Percentiles rank a stretch among this genome's conserved stretches.
phyloP scores from a whole-genome alignment of 192 early-diverging fungal genomes.

The Linnemannia exigua region DNA sequence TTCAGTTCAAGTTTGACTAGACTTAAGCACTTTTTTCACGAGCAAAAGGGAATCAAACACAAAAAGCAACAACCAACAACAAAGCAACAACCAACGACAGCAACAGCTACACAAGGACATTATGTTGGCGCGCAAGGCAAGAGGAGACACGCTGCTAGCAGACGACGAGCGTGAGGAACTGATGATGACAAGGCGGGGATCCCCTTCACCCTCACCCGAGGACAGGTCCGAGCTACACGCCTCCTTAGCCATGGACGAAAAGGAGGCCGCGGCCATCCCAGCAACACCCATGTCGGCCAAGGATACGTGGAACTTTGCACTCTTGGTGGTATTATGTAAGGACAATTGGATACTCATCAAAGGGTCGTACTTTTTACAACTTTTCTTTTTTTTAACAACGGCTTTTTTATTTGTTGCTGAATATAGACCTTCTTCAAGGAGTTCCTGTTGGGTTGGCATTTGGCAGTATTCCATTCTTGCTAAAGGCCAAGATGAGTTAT shows the following conservation, averaged over 20 bases:
- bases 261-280: background rate
- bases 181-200: constrained; percentile 46
- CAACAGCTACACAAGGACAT: background rate
- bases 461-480: constrained; percentile 93
- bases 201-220: constrained; percentile 33
- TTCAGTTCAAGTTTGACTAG: too few relatives aligned
- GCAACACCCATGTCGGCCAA: constrained; percentile 27
- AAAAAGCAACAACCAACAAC: background rate
- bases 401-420: background rate
- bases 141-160: constrained; percentile 26
- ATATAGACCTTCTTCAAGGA: constrained; percentile 88
- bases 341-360: too few relatives aligned
- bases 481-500: constrained; percentile 94
- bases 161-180: constrained; percentile 51
- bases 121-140: constrained; percentile 30
- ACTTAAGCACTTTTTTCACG: too few relatives aligned
- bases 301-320: constrained; percentile 54
- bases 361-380: background rate
- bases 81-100: background rate
- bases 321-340: constrained; percentile 53
- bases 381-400: background rate
- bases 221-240: constrained; percentile 30
- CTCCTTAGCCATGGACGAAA: constrained; percentile 27
- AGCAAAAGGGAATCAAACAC: too few relatives aligned
- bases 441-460: constrained; percentile 93